Percentiles rank a stretch among this genome's conserved stretches.
phyloP scores from a whole-genome alignment of 352 stramenopile genomes.

The Phytophthora pinifolia region DNA sequence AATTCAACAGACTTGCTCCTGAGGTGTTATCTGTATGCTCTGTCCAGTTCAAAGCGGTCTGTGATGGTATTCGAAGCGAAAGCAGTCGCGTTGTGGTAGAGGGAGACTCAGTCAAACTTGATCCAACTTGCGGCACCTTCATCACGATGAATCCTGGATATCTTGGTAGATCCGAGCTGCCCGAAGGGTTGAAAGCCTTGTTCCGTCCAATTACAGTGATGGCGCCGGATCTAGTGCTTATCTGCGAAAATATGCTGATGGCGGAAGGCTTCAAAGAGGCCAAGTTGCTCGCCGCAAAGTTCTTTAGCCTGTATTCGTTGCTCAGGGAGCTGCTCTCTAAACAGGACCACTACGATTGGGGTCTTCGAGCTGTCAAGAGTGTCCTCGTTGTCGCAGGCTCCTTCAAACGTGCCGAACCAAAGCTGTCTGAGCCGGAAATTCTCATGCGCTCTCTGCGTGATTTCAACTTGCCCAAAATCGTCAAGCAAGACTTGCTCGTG shows the following conservation, averaged over 20 bases:
- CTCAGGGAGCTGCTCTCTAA: constrained; percentile 93
- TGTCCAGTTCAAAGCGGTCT: constrained; percentile 95
- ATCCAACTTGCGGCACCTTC: constrained; percentile 91
- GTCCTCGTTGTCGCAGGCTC: constrained; percentile 92
- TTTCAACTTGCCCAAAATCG: constrained; percentile 97
- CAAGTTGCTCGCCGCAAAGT: constrained; percentile 93
- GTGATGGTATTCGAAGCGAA: constrained; percentile 91
- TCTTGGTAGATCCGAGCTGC: constrained; percentile 91
- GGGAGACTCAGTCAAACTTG: constrained; percentile 87
- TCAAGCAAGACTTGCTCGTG: constrained; percentile 91
- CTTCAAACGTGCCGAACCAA: constrained; percentile 93
- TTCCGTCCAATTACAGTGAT: constrained; percentile 97
- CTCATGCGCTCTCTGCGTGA: constrained; percentile 95
- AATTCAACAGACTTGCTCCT: constrained; percentile 94
- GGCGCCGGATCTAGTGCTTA: constrained; percentile 94
- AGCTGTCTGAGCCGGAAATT: constrained; percentile 91
- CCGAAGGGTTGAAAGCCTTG: constrained; percentile 93
- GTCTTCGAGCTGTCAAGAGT: constrained; percentile 93
- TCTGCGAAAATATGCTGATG: constrained; percentile 98
- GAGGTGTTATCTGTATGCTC: constrained; percentile 93
- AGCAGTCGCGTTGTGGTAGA: constrained; percentile 89
- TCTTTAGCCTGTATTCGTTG: constrained; percentile 94
- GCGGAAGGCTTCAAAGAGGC: constrained; percentile 93
- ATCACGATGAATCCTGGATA: constrained; percentile 98
- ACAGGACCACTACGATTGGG: constrained; percentile 97